Evolutionary conservation across 495 filamentous ascomycete species (phyloP), one percentile per base, ranked within the genome.

Genomic region (Hypoxylon rickii): DNA sequence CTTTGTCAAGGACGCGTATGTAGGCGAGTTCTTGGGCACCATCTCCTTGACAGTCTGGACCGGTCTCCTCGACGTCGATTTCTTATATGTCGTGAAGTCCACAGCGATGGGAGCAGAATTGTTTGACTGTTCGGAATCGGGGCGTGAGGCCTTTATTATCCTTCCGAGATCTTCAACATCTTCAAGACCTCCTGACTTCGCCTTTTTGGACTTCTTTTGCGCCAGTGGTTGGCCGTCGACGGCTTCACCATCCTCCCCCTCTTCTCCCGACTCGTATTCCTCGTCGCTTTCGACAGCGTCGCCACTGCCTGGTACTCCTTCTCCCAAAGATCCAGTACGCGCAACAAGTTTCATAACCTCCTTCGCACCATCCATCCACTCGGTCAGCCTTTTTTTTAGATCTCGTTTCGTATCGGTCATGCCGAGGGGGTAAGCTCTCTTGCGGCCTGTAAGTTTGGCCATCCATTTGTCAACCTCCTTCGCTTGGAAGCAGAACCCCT

Each of bases 381-480:
- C 89, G 15, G 78, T 72, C 37, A 97, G 62, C 20, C 86, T 77
- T 17, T 78, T 64, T 32, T 76, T 72, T 10, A 83, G 83, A 64
- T 92, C 86, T 15, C 76, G 80, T 70, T 91, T 96, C 38, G 88
- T 82, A 74, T 97, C 91, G 1, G 88, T 90, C 77, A 92, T 85
- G 1, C 93, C 93, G 2, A 97, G 72, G 1, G 93, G 94, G 61
- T 86, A 97, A 0, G 90, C 83, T 49, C 78, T 74, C 70, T 89
- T 94, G 55, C 84, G 79, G 2, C 84, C 88, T 0, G 90, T 96
- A 48, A 97, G 76, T 62, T 87, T 94, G 26, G 93, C 92, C 85
- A 97, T 88, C 94, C 93, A 97, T 65, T 86, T 92, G 63, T 97
- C 93, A 1, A 94, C 77, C 46, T 94, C 85, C 63, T 84, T 86